A percentile compares a stretch with the other conserved stretches of the same genome.
Conservation (phyloP, 345 rosid species). For the Chamaenerion angustifolium region DNA sequence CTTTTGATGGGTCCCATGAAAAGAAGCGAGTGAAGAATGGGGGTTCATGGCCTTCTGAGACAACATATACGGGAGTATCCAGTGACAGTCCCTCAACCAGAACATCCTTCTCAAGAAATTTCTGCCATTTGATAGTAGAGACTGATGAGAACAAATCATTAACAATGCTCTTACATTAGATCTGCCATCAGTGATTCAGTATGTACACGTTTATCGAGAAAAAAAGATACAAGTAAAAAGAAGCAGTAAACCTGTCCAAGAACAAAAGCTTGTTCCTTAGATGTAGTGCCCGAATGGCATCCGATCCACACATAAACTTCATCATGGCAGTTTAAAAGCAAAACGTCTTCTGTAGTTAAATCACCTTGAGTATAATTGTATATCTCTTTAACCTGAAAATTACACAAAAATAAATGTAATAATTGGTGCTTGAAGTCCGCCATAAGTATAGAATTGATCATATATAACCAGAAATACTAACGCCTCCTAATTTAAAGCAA, state of each 20-base stretch:
- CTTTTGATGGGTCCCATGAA: conserved; percentile 56
- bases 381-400: conserved; percentile 56
- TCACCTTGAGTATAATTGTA: conserved; percentile 82
- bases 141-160: no score
- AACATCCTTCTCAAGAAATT: conserved; percentile 45
- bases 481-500: not conserved
- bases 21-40: conserved; percentile 64
- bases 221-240: conserved; percentile 8
- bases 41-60: conserved; percentile 73
- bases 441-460: no score
- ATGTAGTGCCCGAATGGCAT: conserved; percentile 31
- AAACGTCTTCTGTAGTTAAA: conserved; percentile 73
- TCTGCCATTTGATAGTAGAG: conserved; percentile 31
- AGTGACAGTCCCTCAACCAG: conserved; percentile 35
- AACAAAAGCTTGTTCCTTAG: conserved; percentile 35
- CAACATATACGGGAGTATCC: conserved; percentile 50
- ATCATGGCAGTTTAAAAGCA: conserved; percentile 43
- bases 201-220: no score
- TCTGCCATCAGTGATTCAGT: no score
- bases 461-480: not conserved
- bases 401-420: not conserved
- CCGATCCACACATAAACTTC: conserved; percentile 73
- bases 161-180: no score
- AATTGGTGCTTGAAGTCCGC: not conserved
- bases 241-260: conserved; percentile 41